These are phyloP conservation scores for Maudiozyma turicensis DNA, from an alignment of 805 yeast genomes.

Conservation along the genomic window DNA sequence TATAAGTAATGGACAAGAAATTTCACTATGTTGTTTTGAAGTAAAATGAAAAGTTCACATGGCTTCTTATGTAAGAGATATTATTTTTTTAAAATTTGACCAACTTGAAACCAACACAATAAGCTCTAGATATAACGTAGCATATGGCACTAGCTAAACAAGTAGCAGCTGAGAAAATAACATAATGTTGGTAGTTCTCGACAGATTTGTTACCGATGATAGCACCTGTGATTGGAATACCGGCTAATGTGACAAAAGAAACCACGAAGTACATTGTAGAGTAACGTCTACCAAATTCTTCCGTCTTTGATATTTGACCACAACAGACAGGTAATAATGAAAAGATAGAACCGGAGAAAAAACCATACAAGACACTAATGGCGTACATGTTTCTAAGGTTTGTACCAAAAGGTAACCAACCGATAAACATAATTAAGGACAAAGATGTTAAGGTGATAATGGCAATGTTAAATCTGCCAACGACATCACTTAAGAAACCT, in stretches of 20 bases:
- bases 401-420: constrained; percentile 33
- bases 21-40: background rate
- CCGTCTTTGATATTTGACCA: constrained; percentile 46
- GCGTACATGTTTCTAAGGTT: constrained; percentile 30
- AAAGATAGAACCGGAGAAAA: constrained; percentile 44
- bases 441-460: constrained; percentile 27
- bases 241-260: constrained; percentile 42
- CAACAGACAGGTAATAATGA: constrained; percentile 50
- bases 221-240: constrained; percentile 43
- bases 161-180: constrained; percentile 31
- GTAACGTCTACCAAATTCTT: constrained; percentile 44
- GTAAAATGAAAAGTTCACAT: background rate
- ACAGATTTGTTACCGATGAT: constrained; percentile 33
- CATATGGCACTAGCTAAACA: constrained; percentile 31
- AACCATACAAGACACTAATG: constrained; percentile 42
- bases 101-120: constrained; percentile 36
- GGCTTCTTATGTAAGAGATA: background rate
- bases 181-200: constrained; percentile 30
- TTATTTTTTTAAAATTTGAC: constrained; percentile 16
- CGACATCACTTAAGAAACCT: constrained; percentile 35
- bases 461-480: constrained; percentile 49
- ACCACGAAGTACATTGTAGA: constrained; percentile 52
- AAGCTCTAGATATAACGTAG: constrained; percentile 37
- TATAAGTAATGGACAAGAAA: too few relatives aligned
- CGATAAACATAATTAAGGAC: constrained; percentile 26